A percentile compares a stretch with the other conserved stretches of the same genome.
These are phyloP conservation scores for Piromyces finnis DNA, from an alignment of 192 early-diverging fungal species.

Conservation along the genomic window DNA sequence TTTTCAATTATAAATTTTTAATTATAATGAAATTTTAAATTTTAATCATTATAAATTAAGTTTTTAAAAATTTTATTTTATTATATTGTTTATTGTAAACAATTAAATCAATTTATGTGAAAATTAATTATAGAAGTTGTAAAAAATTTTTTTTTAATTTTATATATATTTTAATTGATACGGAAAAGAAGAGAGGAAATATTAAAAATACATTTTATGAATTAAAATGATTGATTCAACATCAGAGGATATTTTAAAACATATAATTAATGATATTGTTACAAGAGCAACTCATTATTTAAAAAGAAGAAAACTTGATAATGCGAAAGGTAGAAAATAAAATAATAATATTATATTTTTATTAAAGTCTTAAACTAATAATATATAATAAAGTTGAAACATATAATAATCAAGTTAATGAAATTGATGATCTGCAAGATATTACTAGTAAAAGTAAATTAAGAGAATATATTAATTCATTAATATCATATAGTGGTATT, in stretches of 20 bases:
- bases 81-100: no score
- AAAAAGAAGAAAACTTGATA: conserved; percentile 9
- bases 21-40: no score
- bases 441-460: background rate
- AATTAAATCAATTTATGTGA: no score
- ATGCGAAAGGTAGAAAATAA: background rate
- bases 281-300: conserved; percentile 11
- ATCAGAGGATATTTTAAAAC: conserved; percentile 19
- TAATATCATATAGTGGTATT: background rate
- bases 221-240: background rate
- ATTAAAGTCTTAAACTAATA: no score
- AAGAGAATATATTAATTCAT: background rate
- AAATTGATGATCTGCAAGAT: background rate
- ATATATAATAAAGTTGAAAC: background rate
- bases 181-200: no score
- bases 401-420: background rate
- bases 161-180: no score
- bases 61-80: no score
- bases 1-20: no score
- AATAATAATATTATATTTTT: background rate
- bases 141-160: no score
- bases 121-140: no score
- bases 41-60: no score
- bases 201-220: no score
- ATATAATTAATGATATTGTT: conserved; percentile 34